These are phyloP conservation scores for Candida rishiriensis DNA, from an alignment of 805 yeast genomes.

Conservation along the genomic window DNA sequence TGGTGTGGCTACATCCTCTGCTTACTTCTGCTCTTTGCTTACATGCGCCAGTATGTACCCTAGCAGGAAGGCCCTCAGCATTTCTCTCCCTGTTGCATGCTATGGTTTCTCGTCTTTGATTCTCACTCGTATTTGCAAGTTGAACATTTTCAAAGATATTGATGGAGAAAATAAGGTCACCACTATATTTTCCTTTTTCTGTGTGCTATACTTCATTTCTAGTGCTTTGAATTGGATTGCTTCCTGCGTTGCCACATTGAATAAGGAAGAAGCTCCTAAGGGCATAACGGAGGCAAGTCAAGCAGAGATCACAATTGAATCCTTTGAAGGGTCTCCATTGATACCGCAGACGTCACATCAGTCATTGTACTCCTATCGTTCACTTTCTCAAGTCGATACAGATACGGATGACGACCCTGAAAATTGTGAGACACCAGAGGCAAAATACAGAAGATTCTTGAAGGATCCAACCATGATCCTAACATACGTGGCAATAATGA, in stretches of 20 bases:
- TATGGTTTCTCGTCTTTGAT: conserved; percentile 78
- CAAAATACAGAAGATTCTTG: conserved; percentile 19
- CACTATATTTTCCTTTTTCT: conserved; percentile 46
- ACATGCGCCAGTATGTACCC: conserved; percentile 84
- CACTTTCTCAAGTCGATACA: not conserved
- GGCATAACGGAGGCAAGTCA: conserved; percentile 15
- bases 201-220: conserved; percentile 46
- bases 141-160: conserved; percentile 31
- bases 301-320: conserved; percentile 1
- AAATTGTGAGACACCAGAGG: not conserved
- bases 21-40: conserved; percentile 62
- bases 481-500: conserved; percentile 56
- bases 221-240: conserved; percentile 59
- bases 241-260: conserved; percentile 55
- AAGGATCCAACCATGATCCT: conserved; percentile 59
- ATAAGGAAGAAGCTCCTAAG: conserved; percentile 38
- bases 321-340: not conserved
- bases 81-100: conserved; percentile 80
- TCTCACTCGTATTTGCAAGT: conserved; percentile 55
- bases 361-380: not conserved
- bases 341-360: not conserved
- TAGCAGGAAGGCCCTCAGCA: conserved; percentile 65
- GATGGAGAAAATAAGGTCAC: conserved; percentile 36
- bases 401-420: not conserved
- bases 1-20: conserved; percentile 67